phyloP scores from a whole-genome alignment of 768 basidiomycete genomes.

The Kwoniella sp. region DNA sequence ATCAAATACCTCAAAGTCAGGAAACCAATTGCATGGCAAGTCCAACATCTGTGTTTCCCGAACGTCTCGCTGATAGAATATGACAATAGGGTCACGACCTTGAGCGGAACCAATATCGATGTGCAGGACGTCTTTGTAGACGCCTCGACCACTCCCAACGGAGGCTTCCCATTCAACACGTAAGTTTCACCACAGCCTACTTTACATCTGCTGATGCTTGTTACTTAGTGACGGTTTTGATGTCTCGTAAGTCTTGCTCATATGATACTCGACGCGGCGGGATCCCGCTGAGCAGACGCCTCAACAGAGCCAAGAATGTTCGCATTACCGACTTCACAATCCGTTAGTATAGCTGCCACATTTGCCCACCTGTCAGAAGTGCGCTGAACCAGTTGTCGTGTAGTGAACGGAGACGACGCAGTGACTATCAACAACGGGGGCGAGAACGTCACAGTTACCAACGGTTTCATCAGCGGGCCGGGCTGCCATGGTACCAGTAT shows the following conservation, averaged over 20 bases:
- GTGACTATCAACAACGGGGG: constrained; percentile 62
- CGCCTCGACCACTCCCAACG: constrained; percentile 24
- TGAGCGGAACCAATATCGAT: constrained; percentile 45
- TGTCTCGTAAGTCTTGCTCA: constrained; percentile 20
- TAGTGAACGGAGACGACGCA: constrained; percentile 62
- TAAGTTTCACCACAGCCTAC: neutral
- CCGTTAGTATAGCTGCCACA: constrained; percentile 11
- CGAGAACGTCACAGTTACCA: constrained; percentile 60
- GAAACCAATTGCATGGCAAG: constrained; percentile 62
- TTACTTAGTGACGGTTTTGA: constrained; percentile 41
- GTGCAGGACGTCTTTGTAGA: constrained; percentile 39
- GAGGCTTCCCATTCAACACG: constrained; percentile 47
- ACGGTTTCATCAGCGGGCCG: constrained; percentile 61
- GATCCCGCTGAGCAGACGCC: neutral
- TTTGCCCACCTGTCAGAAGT: neutral
- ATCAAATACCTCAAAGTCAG: constrained; percentile 59
- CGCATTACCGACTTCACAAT: constrained; percentile 56
- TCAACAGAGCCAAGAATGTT: constrained; percentile 32
- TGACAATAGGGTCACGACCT: constrained; percentile 48
- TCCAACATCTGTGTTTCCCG: constrained; percentile 1
- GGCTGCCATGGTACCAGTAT: constrained; percentile 61
- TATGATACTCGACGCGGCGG: neutral
- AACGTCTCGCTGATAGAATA: too few species aligned
- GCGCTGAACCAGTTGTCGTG: neutral
- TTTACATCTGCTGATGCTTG: neutral